Percentiles rank a stretch among this genome's conserved stretches.
Evolutionary conservation across 2,329 filamentous ascomycete genomes (phyloP).

Genomic region (Botrytis hyacinthi): DNA sequence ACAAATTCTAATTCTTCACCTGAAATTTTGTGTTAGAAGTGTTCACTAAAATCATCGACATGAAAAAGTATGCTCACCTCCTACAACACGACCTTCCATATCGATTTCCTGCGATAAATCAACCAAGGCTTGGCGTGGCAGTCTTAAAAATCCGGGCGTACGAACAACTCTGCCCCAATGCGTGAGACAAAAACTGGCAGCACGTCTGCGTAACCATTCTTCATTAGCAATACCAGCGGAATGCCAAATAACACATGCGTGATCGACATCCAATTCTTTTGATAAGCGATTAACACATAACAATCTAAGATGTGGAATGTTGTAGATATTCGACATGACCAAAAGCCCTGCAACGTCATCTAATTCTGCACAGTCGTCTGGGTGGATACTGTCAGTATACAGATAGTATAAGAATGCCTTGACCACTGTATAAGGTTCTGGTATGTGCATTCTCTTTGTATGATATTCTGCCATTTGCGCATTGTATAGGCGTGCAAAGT

Average conservation of each 20-base stretch:
- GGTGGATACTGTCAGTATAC: slow-evolving; percentile 87
- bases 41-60: slow-evolving; percentile 19
- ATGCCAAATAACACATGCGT: slow-evolving; percentile 95
- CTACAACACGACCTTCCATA: slow-evolving; percentile 85
- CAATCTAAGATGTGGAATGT: slow-evolving; percentile 88
- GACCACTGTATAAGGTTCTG: slow-evolving; percentile 91
- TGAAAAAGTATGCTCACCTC: slow-evolving; percentile 66
- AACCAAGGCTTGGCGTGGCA: slow-evolving; percentile 77
- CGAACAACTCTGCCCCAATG: slow-evolving; percentile 95
- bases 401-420: slow-evolving; percentile 94
- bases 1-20: slow-evolving; percentile 43
- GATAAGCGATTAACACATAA: slow-evolving; percentile 88
- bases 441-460: slow-evolving; percentile 95
- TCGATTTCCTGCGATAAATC: slow-evolving; percentile 93
- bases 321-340: slow-evolving; percentile 97
- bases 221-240: slow-evolving; percentile 86
- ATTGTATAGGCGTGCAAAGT: slow-evolving; percentile 88
- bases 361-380: slow-evolving; percentile 59
- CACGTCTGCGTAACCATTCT: slow-evolving; percentile 87
- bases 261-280: slow-evolving; percentile 88
- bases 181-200: slow-evolving; percentile 82
- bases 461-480: slow-evolving; percentile 98
- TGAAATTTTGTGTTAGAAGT: slow-evolving; percentile 30
- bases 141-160: slow-evolving; percentile 77
- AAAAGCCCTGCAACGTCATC: slow-evolving; percentile 89